Base-by-base conservation (phyloP, 495 filamentous ascomycete genomes). In the Zalerion maritima region DNA sequence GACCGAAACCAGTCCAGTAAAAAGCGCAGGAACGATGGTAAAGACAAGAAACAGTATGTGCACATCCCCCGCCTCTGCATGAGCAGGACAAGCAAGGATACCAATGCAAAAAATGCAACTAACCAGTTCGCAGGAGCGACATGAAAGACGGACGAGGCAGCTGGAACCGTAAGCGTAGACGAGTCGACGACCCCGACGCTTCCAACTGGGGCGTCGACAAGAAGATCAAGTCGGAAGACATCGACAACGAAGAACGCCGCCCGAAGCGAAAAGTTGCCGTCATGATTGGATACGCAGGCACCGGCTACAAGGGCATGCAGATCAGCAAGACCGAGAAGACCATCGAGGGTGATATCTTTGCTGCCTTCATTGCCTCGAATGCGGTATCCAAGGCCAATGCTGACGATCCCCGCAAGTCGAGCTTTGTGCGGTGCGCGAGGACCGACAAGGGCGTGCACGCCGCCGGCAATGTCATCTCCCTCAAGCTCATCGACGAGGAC, bases 391-490 rank as follows among this genome's bases (percentile, higher is more conserved):
- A 91, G 45, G 85, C 83, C 32, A 97, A 97, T 50, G 87, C 87
- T 4, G 68, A 89, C 30, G 89, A 97, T 46, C 89, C 89, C 1
- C 93, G 87, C 50, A 97, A 97, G 53, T 94, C 87, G 5, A 81
- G 82, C 10, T 69, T 97, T 28, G 79, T 91, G 14, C 78, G 89
- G 22, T 97, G 89, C 50, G 89, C 89, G 7, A 68, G 89, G 21
- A 97, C 89, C 3, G 89, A 97, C 55, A 96, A 94, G 60, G 91
- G 91, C 31, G 89, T 97, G 2, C 91, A 96, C 49, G 89, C 89
- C 2, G 91, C 89, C 2, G 89, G 91, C 6, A 97, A 97, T 50
- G 74, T 96, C 28, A 78, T 97, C 20, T 94, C 84, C 4, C 59
- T 97, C 34, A 97, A 97, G 54, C 62, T 97, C 32, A 96, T 97